A percentile compares a stretch with the other conserved stretches of the same genome.
Conservation (phyloP, 1,284 basidiomycete genomes). For the Microbotryum saponariae region DNA sequence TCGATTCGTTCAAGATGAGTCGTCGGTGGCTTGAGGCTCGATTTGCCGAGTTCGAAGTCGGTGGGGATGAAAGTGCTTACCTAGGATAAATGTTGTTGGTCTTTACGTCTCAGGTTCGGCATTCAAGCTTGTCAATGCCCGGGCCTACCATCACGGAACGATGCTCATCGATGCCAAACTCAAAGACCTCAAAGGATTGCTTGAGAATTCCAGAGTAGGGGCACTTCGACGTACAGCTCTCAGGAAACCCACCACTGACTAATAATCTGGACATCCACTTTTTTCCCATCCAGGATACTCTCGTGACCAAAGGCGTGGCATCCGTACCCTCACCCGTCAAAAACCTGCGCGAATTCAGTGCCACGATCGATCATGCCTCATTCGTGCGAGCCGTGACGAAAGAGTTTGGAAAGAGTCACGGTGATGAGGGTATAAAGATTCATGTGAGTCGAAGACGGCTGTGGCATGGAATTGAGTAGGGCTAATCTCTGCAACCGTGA, state of each 20-base stretch:
- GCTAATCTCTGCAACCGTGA: conserved; percentile 22
- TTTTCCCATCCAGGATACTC: conserved; percentile 51
- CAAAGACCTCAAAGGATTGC: conserved; percentile 59
- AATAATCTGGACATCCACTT: background rate
- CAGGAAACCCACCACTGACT: background rate
- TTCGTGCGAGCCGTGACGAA: conserved; percentile 66
- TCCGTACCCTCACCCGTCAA: conserved; percentile 88
- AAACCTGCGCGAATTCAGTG: conserved; percentile 57
- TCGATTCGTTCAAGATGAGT: conserved; percentile 77
- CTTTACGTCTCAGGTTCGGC: conserved; percentile 88
- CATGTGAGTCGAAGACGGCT: conserved; percentile 26
- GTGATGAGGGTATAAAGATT: conserved; percentile 25
- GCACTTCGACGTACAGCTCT: background rate
- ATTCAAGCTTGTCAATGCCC: conserved; percentile 84
- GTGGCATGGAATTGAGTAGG: background rate
- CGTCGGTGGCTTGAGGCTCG: conserved; percentile 11
- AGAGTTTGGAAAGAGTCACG: conserved; percentile 64
- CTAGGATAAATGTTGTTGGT: background rate
- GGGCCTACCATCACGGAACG: conserved; percentile 98
- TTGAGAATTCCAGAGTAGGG: conserved; percentile 63
- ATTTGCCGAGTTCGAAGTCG: background rate
- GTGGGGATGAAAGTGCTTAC: background rate
- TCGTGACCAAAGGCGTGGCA: conserved; percentile 76
- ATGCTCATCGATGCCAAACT: conserved; percentile 86
- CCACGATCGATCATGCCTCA: conserved; percentile 54